These are phyloP conservation scores for Phaffomyces opuntiae DNA, from an alignment of 805 yeast genomes.

Conservation along the genomic window DNA sequence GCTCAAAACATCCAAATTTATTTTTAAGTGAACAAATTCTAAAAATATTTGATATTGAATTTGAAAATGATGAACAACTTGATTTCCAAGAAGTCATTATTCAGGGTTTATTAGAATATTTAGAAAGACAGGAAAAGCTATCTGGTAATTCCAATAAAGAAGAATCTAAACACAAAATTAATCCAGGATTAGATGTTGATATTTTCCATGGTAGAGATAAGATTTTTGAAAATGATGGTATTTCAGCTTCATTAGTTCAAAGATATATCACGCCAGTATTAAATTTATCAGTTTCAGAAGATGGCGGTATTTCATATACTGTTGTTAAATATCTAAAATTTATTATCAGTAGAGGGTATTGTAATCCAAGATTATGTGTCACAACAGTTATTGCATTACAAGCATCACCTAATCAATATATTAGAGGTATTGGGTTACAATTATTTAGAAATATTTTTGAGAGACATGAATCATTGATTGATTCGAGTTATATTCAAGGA, in stretches of 20 bases:
- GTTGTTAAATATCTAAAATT: conserved; percentile 51
- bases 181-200: conserved; percentile 30
- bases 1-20: conserved; percentile 58
- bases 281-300: conserved; percentile 39
- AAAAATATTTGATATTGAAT: conserved; percentile 43
- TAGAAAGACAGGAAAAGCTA: conserved; percentile 47
- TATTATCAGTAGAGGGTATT: conserved; percentile 59
- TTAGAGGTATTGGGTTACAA: conserved; percentile 41
- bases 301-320: conserved; percentile 37
- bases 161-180: conserved; percentile 25
- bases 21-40: conserved; percentile 53
- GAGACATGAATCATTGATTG: conserved; percentile 67
- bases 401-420: conserved; percentile 37
- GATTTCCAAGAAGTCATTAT: conserved; percentile 45
- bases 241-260: conserved; percentile 67
- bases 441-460: conserved; percentile 51
- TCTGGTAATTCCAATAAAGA: conserved; percentile 35
- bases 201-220: conserved; percentile 50
- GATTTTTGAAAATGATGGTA: conserved; percentile 53
- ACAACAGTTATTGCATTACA: conserved; percentile 68
- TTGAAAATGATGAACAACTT: conserved; percentile 28
- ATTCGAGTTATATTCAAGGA: conserved; percentile 58
- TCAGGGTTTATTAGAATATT: conserved; percentile 50
- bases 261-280: conserved; percentile 47
- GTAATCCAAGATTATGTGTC: conserved; percentile 65